phyloP scores from a whole-genome alignment of 73 alveolate species.

The Paramecium tetraurelia region DNA sequence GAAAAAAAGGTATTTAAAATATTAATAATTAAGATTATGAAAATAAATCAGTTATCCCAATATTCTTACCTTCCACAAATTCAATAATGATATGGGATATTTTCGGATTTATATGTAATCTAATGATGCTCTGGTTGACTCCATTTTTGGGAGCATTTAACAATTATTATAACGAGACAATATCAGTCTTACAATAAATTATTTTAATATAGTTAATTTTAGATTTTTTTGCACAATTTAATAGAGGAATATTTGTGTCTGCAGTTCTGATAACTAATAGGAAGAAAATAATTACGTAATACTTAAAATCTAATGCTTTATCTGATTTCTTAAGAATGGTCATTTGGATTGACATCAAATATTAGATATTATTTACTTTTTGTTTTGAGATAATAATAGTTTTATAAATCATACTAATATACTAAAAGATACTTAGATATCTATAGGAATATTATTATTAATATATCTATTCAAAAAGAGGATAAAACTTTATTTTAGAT shows the following conservation, averaged over 20 bases:
- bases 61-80: background rate
- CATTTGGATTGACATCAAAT: background rate
- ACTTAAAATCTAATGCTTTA: background rate
- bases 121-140: constrained; percentile 8
- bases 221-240: background rate
- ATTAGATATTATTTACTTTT: background rate
- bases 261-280: background rate
- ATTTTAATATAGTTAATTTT: background rate
- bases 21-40: background rate
- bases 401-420: background rate
- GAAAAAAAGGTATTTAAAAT: background rate
- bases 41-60: background rate
- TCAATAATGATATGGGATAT: background rate
- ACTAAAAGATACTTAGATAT: background rate
- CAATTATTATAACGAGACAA: background rate
- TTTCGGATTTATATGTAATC: background rate
- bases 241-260: background rate
- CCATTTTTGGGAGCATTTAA: background rate
- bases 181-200: background rate
- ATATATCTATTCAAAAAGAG: background rate
- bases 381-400: background rate
- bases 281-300: background rate
- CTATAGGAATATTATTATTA: background rate
- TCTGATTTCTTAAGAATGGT: background rate
- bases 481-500: background rate